A percentile compares a stretch with the other conserved stretches of the same genome.
Conservation (phyloP, 2,329 filamentous ascomycete species). For the Corniculantispora saksenae region DNA sequence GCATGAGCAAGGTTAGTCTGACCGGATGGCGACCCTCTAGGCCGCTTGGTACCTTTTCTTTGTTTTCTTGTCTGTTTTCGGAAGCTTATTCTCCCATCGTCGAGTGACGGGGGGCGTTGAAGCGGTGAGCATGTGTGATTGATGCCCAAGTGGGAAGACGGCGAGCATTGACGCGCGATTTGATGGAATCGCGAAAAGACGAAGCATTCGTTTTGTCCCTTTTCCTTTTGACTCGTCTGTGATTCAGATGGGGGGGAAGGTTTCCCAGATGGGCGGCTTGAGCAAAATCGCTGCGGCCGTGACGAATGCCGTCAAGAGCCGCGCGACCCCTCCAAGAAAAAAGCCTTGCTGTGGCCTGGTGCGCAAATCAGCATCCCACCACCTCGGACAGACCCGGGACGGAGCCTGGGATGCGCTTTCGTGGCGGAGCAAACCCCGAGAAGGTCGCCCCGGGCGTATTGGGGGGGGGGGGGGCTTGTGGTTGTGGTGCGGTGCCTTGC, state of each 20-base stretch:
- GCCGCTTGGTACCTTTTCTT: conserved; percentile 3
- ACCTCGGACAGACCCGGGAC: conserved; percentile 21
- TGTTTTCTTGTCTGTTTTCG: neutral
- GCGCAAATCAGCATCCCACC: neutral
- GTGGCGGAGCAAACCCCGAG: conserved; percentile 1
- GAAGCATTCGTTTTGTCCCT: no score
- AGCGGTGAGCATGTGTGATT: conserved; percentile 7
- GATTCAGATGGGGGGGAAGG: no score
- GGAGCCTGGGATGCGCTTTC: neutral
- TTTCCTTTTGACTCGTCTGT: no score
- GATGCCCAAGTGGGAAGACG: conserved; percentile 14
- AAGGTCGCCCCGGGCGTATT: conserved; percentile 2
- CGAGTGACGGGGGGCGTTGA: conserved; percentile 3
- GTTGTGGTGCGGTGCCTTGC: conserved; percentile 13
- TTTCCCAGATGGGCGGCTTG: neutral
- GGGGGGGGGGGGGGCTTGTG: no score
- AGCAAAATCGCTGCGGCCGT: no score
- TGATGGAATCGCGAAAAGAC: neutral
- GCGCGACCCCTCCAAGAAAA: neutral
- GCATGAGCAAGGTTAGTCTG: conserved; percentile 41
- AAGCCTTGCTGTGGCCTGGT: no score
- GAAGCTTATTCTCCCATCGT: neutral
- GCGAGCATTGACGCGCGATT: neutral
- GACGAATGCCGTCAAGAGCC: neutral
- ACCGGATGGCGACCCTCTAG: conserved; percentile 6